Evolutionary conservation across 73 alveolate species (phyloP), one percentile per base, ranked within the genome.

Genomic region (Paramecium tetraurelia): DNA sequence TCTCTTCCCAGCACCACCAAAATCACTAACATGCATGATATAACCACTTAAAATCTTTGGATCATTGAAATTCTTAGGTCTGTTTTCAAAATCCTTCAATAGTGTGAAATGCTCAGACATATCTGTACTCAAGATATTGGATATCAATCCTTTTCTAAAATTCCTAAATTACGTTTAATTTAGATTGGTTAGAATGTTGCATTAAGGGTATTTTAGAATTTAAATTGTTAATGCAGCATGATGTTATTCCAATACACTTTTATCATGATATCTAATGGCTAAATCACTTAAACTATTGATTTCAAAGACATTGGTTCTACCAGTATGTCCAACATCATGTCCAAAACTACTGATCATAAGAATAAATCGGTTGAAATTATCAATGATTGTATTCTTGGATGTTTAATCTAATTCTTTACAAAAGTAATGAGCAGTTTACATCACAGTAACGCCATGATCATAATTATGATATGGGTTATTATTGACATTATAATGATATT

Each of bases 311-410:
- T 96, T 96, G n/a, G 95, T 95, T 53, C 75, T 69, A 27, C 99
- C 98, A n/a, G 97, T 96, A 68, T 96, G 99, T 58, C 95, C 96
- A 18, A 93, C 94, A 93, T 96, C 99, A 89, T 96, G 98, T 58
- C 97, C 92, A 53, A 96, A 89, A 58, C 95, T 85, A 70, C 95
- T 86, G 35, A 95, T 50, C 69, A 95, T 86, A 46, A 95, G 21
- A 20, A 94, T 77, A 59, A 94, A 94, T 87, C 44, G 38, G 10
- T 76, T 16, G 18, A 76, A 76, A 18, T 76, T 38, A 76, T 76
- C 89, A 2, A 76, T 40, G 0, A 76, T 38, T 12, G 12, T 24
- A 10, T 4, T 24, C 7, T 70, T 31, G 12, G 20, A 20, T 38
- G 40, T 76, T 38, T 76, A 12, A 1, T 20, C 8, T 6, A 70